Evolutionary conservation across 2,329 filamentous ascomycete species (phyloP).

Genomic region (Tolypocladium pustulatum): DNA sequence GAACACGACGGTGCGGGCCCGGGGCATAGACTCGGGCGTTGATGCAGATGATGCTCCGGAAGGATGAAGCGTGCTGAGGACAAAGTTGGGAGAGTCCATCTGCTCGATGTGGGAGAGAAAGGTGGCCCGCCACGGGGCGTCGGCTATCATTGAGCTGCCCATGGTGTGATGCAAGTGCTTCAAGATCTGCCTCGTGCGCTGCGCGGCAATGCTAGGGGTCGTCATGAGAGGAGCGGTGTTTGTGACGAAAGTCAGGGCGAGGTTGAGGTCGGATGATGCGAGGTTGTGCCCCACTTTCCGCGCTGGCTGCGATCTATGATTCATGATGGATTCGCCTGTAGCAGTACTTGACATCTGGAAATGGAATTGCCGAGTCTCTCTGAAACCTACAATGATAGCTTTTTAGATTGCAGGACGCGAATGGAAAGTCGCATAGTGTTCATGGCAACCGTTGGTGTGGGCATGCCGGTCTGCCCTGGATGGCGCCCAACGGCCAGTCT

Average conservation of each 20-base stretch:
- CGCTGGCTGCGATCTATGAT: not conserved
- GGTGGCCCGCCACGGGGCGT: constrained; percentile 42
- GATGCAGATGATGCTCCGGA: constrained; percentile 7
- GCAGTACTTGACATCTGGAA: not conserved
- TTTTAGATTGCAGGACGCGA: not conserved
- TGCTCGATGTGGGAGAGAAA: constrained; percentile 40
- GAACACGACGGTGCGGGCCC: constrained; percentile 72
- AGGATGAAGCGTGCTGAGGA: constrained; percentile 37
- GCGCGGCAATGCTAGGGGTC: not conserved
- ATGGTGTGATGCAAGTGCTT: constrained; percentile 18
- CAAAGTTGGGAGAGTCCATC: constrained; percentile 38
- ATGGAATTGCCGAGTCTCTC: not conserved
- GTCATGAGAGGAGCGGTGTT: not conserved
- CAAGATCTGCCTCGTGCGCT: not conserved
- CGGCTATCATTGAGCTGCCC: constrained; percentile 11
- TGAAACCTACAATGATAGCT: not conserved
- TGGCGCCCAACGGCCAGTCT: not conserved
- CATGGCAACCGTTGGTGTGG: not conserved
- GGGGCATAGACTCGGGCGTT: constrained; percentile 25
- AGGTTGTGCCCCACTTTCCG: not conserved
- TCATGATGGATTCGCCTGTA: not conserved
- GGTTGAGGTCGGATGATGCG: not conserved
- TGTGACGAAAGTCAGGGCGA: not conserved
- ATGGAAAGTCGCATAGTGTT: not conserved
- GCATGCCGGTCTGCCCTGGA: not conserved